These are phyloP conservation scores for Tricholoma terreum DNA, from an alignment of 768 basidiomycete species.

Conservation along the genomic window DNA sequence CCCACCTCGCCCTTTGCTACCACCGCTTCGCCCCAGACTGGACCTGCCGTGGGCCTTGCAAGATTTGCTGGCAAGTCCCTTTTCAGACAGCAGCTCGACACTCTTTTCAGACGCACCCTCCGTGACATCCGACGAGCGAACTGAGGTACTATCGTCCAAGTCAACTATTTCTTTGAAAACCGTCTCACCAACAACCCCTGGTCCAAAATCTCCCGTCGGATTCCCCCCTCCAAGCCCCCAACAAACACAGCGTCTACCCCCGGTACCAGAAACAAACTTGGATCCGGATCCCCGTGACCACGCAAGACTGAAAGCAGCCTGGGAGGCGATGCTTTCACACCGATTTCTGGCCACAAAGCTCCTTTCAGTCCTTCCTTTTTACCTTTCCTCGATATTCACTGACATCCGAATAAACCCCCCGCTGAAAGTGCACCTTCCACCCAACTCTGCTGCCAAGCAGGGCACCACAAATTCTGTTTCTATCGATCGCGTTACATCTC, in stretches of 20 bases:
- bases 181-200: conserved; percentile 3
- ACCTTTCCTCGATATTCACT: conserved; percentile 53
- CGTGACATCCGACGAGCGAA: conserved; percentile 13
- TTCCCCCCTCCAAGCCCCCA: conserved; percentile 1
- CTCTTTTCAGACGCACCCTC: conserved; percentile 20
- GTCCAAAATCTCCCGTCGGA: conserved; percentile 3
- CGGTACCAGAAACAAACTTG: conserved; percentile 12
- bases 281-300: conserved; percentile 56
- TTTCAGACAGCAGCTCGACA: conserved; percentile 22
- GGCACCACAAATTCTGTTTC: not conserved
- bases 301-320: conserved; percentile 54
- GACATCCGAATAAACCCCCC: conserved; percentile 49
- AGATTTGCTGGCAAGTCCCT: conserved; percentile 10
- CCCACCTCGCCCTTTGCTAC: not conserved
- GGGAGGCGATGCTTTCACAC: conserved; percentile 63
- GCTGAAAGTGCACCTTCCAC: conserved; percentile 53
- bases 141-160: conserved; percentile 6
- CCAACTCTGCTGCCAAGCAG: conserved; percentile 37
- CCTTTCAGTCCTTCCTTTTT: conserved; percentile 62
- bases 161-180: conserved; percentile 4
- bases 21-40: not conserved
- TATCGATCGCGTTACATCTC: not conserved
- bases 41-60: not conserved
- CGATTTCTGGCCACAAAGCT: conserved; percentile 55
- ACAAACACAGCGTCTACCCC: conserved; percentile 8